Conservation (phyloP, 139 green algal species). For the Pycnococcus provasolii region DNA sequence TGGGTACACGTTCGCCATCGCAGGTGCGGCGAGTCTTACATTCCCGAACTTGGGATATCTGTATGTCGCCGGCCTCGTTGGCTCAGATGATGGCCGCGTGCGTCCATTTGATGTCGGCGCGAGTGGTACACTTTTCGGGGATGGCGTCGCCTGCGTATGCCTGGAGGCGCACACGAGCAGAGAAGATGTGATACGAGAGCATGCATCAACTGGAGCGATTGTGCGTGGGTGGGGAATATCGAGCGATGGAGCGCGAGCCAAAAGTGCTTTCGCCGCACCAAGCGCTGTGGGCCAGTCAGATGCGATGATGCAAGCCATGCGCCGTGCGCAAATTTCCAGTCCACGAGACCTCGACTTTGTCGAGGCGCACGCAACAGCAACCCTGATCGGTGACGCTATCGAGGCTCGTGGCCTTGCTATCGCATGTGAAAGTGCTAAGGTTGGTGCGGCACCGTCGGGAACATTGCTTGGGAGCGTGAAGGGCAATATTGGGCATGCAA, state of each 20-base stretch:
- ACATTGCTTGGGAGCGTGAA: no score
- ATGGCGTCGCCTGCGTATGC: not conserved
- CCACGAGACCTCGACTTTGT: not conserved
- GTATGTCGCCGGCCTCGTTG: not conserved
- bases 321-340: not conserved
- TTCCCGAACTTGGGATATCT: not conserved
- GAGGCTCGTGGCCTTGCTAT: not conserved
- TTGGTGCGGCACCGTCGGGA: no score
- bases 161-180: no score
- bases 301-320: not conserved
- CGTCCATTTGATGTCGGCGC: not conserved
- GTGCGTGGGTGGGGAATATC: not conserved
- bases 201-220: not conserved
- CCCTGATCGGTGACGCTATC: not conserved
- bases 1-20: not conserved
- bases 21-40: not conserved
- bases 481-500: no score
- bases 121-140: not conserved
- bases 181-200: no score
- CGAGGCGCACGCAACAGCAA: not conserved
- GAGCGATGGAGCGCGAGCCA: not conserved
- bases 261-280: not conserved
- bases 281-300: not conserved
- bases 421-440: no score
- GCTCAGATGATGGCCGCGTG: not conserved